Conservation (phyloP, 2,329 filamentous ascomycete genomes). For the Cucurbitaria berberidis region DNA sequence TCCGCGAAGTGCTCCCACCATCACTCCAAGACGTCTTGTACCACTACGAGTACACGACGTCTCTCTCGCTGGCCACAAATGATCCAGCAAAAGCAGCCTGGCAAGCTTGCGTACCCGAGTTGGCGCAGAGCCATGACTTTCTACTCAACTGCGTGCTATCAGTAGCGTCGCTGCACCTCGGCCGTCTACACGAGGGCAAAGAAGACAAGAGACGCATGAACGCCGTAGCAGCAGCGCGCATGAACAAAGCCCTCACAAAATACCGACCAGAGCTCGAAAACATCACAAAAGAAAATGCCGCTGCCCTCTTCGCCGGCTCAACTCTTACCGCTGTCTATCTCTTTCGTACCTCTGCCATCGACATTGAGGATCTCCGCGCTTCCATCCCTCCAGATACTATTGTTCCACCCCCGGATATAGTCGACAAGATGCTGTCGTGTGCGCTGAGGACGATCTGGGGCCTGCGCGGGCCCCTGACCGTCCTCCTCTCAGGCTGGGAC, state of each 20-base stretch:
- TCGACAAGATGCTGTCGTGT: conserved; percentile 37
- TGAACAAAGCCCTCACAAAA: conserved; percentile 42
- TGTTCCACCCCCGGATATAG: conserved; percentile 23
- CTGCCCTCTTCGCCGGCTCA: conserved; percentile 48
- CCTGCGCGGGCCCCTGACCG: conserved; percentile 39
- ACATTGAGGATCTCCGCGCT: conserved; percentile 38
- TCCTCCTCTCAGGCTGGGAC: conserved; percentile 41
- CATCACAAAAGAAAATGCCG: conserved; percentile 51
- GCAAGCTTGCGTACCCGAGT: conserved; percentile 40
- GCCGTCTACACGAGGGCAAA: conserved; percentile 42
- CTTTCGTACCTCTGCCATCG: conserved; percentile 41
- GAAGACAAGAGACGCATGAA: conserved; percentile 33
- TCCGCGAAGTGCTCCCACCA: conserved; percentile 30
- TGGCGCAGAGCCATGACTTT: conserved; percentile 53
- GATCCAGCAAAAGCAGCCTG: conserved; percentile 43
- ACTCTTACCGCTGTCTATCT: conserved; percentile 44
- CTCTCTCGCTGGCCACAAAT: conserved; percentile 36
- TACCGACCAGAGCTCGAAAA: conserved; percentile 39
- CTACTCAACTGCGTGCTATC: conserved; percentile 55
- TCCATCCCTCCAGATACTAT: conserved; percentile 26
- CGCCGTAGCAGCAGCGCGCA: conserved; percentile 36
- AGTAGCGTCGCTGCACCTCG: conserved; percentile 55
- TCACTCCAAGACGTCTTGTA: conserved; percentile 35
- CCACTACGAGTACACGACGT: conserved; percentile 45
- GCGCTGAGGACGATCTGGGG: conserved; percentile 36